Evolutionary conservation across 1,139 yeast genomes (phyloP), one percentile per base, ranked within the genome.

Genomic region (Nakaseomyces delphensis): DNA sequence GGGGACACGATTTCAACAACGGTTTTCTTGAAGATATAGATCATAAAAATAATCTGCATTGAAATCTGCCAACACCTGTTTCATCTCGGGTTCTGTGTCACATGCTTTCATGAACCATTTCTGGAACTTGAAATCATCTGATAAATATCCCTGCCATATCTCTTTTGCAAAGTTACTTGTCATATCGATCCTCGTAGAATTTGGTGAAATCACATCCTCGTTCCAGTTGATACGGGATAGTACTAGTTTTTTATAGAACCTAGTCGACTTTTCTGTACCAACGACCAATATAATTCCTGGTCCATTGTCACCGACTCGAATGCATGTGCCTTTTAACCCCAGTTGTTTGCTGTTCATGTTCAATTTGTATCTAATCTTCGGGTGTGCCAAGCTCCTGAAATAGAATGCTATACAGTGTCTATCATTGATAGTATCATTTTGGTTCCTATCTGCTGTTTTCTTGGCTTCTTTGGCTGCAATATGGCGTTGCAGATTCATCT

Each of bases 311-410:
- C 64, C 57, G 19, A 73, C 49, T 7, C 70, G 56, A 5, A 76
- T 62, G 41, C 70, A 62, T 25, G 80, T 67, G 0, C 97, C 97
- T 7, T 66, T 67, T 27, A 89, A 63, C 7, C 71, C 74, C 46
- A 77, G 60, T 55, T 87, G 93, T 50, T 77, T 76, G 3, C 95
- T 95, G 62, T 85, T 87, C 46, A 74, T 75, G 53, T 83, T 87
- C 16, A 87, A 70, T 56, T 86, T 86, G 62, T 69, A 86, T 37
- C 74, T 65, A 49, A 84, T 85, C 48, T 79, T 78, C 0, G 83
- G 80, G 56, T 81, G 81, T 1, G 67, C 67, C 19, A 85, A 62
- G 31, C 66, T 62, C 23, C 69, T 66, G 7, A 87, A 66, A 20
- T 69, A 67, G 59, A 78, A 86, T 0, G 83, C 87, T 1, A 77